Percentiles rank a stretch among this genome's conserved stretches.
Evolutionary conservation across 768 basidiomycete species (phyloP).

Genomic region (Hysterangium stoloniferum): DNA sequence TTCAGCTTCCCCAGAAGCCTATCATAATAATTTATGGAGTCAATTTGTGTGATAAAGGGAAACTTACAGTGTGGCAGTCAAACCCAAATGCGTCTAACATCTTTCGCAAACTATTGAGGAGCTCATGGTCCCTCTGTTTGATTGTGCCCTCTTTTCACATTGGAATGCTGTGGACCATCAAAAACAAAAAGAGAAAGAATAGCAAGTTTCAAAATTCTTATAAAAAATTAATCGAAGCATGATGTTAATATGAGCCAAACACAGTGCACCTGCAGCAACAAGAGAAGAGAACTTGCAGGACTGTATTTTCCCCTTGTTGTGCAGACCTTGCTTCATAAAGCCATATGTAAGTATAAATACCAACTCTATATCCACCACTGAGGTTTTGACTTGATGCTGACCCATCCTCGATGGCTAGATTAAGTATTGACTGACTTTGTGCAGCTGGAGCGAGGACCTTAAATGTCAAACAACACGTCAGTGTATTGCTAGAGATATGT

Average conservation of each 20-base stretch:
- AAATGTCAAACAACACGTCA: background rate
- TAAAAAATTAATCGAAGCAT: background rate
- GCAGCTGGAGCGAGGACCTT: background rate
- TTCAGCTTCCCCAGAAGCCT: constrained; percentile 93
- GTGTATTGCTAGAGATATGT: background rate
- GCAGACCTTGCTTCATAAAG: background rate
- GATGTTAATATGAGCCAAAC: background rate
- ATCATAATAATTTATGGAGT: background rate
- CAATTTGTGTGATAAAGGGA: background rate
- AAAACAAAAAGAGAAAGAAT: constrained; percentile 4
- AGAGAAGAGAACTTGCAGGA: background rate
- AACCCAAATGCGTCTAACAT: constrained; percentile 1
- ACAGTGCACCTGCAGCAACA: background rate
- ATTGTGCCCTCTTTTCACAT: background rate
- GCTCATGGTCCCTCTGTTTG: background rate
- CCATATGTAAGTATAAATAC: constrained; percentile 1
- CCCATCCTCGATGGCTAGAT: background rate
- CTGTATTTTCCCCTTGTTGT: background rate
- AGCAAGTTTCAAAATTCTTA: background rate
- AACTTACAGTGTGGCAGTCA: background rate
- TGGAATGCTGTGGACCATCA: background rate
- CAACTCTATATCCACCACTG: background rate
- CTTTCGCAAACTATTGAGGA: background rate
- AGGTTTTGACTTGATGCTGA: background rate
- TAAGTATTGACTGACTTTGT: background rate